phyloP scores from a whole-genome alignment of 805 yeast species.

The Candida railenensis region DNA sequence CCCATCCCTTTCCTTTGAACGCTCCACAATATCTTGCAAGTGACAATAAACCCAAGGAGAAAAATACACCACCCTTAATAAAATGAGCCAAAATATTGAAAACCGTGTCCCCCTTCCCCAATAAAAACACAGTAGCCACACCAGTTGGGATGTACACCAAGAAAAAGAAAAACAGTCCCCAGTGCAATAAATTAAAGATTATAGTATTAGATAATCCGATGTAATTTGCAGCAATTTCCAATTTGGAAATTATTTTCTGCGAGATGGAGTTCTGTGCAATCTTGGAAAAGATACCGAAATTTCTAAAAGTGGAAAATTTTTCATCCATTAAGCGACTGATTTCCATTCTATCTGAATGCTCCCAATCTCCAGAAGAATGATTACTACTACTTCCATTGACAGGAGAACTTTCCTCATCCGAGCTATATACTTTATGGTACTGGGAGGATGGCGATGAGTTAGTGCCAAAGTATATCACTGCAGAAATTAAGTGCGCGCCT shows the following conservation, averaged over 20 bases:
- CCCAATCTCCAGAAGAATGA: conserved; percentile 3
- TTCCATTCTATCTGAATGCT: conserved; percentile 4
- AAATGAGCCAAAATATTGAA: conserved; percentile 91
- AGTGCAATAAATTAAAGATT: conserved; percentile 52
- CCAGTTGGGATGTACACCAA: conserved; percentile 59
- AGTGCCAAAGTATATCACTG: conserved; percentile 49
- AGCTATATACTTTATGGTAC: conserved; percentile 2
- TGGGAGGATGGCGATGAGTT: conserved; percentile 35
- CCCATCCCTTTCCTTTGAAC: conserved; percentile 74
- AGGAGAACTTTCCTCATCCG: conserved; percentile 7
- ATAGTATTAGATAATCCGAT: conserved; percentile 4
- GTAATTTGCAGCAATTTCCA: conserved; percentile 12
- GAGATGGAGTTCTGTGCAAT: conserved; percentile 32
- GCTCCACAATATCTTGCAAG: conserved; percentile 87
- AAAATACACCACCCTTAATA: conserved; percentile 92
- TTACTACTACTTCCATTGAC: background rate
- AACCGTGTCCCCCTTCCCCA: conserved; percentile 67
- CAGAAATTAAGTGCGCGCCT: conserved; percentile 52
- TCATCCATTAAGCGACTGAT: conserved; percentile 7
- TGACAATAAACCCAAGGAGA: conserved; percentile 72
- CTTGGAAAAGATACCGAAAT: conserved; percentile 2
- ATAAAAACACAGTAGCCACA: conserved; percentile 61
- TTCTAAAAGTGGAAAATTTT: conserved; percentile 2
- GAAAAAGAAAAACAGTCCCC: conserved; percentile 62
- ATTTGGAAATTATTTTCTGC: conserved; percentile 30